A percentile compares a stretch with the other conserved stretches of the same genome.
Evolutionary conservation across 78 protist genomes (phyloP).

Genomic region (Tieghemostelium lacteum): DNA sequence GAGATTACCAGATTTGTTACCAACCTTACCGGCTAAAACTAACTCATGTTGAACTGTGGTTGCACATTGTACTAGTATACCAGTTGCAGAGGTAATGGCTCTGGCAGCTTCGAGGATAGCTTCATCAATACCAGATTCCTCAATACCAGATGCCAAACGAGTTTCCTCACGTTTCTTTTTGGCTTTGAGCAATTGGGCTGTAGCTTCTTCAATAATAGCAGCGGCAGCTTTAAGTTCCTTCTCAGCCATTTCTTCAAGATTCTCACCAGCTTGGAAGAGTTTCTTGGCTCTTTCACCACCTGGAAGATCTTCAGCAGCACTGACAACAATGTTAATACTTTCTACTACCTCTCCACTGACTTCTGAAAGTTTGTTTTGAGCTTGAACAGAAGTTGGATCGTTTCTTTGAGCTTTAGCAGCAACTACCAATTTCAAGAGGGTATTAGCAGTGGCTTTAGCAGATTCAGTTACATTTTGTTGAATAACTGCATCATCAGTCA

Average conservation of each 20-base stretch:
- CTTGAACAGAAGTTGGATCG: constrained; percentile 51
- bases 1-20: constrained; percentile 14
- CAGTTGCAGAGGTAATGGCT: constrained; percentile 77
- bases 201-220: constrained; percentile 78
- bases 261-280: constrained; percentile 78
- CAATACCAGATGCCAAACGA: constrained; percentile 54
- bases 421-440: constrained; percentile 35
- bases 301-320: constrained; percentile 79
- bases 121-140: constrained; percentile 79
- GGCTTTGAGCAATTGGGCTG: constrained; percentile 61
- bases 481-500: constrained; percentile 75
- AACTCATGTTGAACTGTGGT: constrained; percentile 75
- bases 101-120: constrained; percentile 86
- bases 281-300: constrained; percentile 80
- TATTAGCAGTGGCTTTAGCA: constrained; percentile 72
- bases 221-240: constrained; percentile 80
- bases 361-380: constrained; percentile 62
- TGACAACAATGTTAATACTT: constrained; percentile 45
- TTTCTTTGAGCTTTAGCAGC: constrained; percentile 56
- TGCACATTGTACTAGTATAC: constrained; percentile 72
- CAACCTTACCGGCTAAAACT: constrained; percentile 54
- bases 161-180: constrained; percentile 69
- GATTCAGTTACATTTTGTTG: constrained; percentile 79
- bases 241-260: constrained; percentile 83
- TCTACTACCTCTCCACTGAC: constrained; percentile 42